Evolutionary conservation across 148 eudicot genomes (phyloP).

Genomic region (Mesembryanthemum crystallinum): DNA sequence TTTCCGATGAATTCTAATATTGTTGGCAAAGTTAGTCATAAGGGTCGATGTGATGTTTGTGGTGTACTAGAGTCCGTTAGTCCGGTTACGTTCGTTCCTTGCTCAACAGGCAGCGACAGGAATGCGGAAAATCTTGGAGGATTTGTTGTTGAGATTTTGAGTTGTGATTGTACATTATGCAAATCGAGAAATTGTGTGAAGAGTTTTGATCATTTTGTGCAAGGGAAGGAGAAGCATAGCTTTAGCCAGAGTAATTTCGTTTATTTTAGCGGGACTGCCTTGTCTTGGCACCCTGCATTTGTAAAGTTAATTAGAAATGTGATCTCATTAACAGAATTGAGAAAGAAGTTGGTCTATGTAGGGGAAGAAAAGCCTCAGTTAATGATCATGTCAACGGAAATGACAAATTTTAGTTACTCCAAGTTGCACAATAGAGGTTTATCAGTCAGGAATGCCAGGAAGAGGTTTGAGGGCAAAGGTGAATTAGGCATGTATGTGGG

Average conservation of each 20-base stretch:
- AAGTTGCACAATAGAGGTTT: slow-evolving; percentile 15
- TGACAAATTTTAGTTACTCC: slow-evolving; percentile 31
- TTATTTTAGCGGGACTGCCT: slow-evolving; percentile 54
- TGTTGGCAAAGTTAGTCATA: slow-evolving; percentile 25
- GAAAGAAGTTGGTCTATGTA: slow-evolving; percentile 66
- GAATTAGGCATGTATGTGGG: slow-evolving; percentile 66
- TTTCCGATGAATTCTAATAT: slow-evolving; percentile 35
- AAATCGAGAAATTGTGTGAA: slow-evolving; percentile 14
- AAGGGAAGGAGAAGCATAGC: slow-evolving; percentile 30
- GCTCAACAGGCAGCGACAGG: slow-evolving; percentile 23
- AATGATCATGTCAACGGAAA: slow-evolving; percentile 56
- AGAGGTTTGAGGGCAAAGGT: slow-evolving; percentile 39
- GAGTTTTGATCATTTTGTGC: slow-evolving; percentile 2
- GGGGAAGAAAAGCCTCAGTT: slow-evolving; percentile 53
- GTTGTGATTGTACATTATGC: slow-evolving; percentile 59
- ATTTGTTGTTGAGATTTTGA: slow-evolving; percentile 52
- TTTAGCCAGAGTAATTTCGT: slow-evolving; percentile 37
- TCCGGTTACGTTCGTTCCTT: slow-evolving; percentile 57
- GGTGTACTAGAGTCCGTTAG: slow-evolving; percentile 64
- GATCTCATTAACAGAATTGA: slow-evolving; percentile 46
- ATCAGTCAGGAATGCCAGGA: slow-evolving; percentile 6
- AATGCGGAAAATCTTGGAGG: slow-evolving; percentile 35
- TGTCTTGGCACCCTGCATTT: slow-evolving; percentile 65
- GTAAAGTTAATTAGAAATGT: slow-evolving; percentile 45
- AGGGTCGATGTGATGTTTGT: slow-evolving; percentile 31